These are phyloP conservation scores for Fusarium sp. DNA, from an alignment of 2,329 filamentous ascomycete genomes.

Conservation along the genomic window DNA sequence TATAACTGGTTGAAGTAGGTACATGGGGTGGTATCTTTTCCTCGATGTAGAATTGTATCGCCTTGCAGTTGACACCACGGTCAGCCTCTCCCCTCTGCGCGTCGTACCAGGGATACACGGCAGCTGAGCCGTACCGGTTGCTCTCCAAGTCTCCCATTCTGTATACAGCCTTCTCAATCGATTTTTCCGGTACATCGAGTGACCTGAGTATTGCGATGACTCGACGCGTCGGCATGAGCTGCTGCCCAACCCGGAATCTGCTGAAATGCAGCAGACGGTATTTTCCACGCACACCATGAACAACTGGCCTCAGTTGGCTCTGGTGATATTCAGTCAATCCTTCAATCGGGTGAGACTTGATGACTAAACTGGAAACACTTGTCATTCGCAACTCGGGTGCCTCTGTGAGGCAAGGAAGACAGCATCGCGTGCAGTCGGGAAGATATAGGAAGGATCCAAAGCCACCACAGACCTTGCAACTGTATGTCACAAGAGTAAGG, in stretches of 20 bases:
- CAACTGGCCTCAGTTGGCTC: neutral
- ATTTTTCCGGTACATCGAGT: neutral
- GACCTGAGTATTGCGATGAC: neutral
- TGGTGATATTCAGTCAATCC: neutral
- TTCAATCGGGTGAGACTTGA: neutral
- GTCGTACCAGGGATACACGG: neutral
- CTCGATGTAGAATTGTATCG: neutral
- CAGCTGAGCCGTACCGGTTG: neutral
- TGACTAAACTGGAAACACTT: neutral
- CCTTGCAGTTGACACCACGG: conserved; percentile 8
- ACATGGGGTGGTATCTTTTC: rapidly evolving
- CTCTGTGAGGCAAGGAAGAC: neutral
- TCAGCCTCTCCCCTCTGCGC: rapidly evolving
- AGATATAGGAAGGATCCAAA: conserved; percentile 21
- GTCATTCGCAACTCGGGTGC: neutral
- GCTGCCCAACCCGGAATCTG: neutral
- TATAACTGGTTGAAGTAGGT: neutral
- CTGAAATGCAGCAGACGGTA: neutral
- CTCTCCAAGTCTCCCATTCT: neutral
- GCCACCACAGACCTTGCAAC: neutral
- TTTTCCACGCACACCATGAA: neutral
- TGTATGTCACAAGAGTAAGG: rapidly evolving
- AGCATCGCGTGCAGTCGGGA: conserved; percentile 8
- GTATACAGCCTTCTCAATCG: rapidly evolving
- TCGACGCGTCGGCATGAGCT: neutral